phyloP scores from a whole-genome alignment of 805 yeast species.

The Saturnispora mendoncae region DNA sequence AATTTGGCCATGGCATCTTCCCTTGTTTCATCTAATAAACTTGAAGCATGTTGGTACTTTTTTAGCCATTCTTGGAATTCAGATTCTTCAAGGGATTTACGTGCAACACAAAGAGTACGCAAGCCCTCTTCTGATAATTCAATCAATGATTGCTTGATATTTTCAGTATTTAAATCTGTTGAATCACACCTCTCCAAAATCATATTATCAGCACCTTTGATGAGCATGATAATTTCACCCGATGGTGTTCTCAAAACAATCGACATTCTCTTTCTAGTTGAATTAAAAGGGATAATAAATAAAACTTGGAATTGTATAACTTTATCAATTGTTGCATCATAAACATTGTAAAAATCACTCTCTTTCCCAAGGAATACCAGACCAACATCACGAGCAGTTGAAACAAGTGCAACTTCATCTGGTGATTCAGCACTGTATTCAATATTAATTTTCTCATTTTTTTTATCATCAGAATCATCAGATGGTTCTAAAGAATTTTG shows the following conservation, averaged over 20 bases:
- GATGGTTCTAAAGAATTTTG: slow-evolving; percentile 4
- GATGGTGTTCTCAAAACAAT: slow-evolving; percentile 44
- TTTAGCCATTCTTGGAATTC: slow-evolving; percentile 47
- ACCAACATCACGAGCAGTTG: slow-evolving; percentile 68
- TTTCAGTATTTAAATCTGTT: slow-evolving; percentile 26
- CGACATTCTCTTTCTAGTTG: slow-evolving; percentile 75
- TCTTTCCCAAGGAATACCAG: slow-evolving; percentile 48
- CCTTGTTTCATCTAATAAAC: slow-evolving; percentile 46
- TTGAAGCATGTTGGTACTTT: slow-evolving; percentile 49
- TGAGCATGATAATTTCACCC: slow-evolving; percentile 36
- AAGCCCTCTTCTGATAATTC: slow-evolving; percentile 70
- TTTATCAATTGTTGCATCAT: slow-evolving; percentile 35
- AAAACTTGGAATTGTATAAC: slow-evolving; percentile 39
- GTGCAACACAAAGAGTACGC: slow-evolving; percentile 66
- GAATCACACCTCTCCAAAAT: slow-evolving; percentile 39
- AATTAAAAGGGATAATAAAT: slow-evolving; percentile 54
- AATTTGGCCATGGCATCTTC: slow-evolving; percentile 47
- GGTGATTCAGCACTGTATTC: slow-evolving; percentile 74
- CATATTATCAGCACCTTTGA: slow-evolving; percentile 74
- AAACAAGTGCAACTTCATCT: slow-evolving; percentile 74
- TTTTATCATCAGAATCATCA: slow-evolving; percentile 21
- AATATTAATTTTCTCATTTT: slow-evolving; percentile 32
- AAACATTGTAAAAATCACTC: slow-evolving; percentile 37
- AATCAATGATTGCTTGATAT: slow-evolving; percentile 51
- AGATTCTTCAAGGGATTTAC: slow-evolving; percentile 37